Evolutionary conservation across 768 basidiomycete genomes (phyloP).

Genomic region (Phaffia tasmanica): DNA sequence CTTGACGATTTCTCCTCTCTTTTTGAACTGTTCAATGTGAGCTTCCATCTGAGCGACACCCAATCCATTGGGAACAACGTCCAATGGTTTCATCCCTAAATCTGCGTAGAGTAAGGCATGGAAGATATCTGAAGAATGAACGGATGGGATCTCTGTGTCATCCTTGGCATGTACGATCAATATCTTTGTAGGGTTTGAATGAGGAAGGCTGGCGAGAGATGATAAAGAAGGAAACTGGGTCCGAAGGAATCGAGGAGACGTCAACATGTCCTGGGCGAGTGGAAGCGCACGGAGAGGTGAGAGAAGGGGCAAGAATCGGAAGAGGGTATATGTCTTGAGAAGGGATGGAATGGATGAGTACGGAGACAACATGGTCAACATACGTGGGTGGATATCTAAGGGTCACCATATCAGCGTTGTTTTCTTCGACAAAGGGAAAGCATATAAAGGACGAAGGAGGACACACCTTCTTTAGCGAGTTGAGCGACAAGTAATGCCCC

Average conservation of each 20-base stretch:
- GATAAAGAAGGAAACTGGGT: conserved; percentile 17
- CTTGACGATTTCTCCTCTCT: not conserved
- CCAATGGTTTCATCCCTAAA: not conserved
- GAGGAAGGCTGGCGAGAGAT: conserved; percentile 4
- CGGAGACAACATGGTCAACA: conserved; percentile 16
- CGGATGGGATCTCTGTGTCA: conserved; percentile 22
- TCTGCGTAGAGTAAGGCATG: conserved; percentile 1
- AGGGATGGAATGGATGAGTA: conserved; percentile 18
- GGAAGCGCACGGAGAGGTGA: conserved; percentile 18
- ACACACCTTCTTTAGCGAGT: conserved; percentile 41
- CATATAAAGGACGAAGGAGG: not conserved
- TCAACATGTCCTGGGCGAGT: conserved; percentile 5
- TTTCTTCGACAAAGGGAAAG: not conserved
- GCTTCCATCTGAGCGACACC: conserved; percentile 10
- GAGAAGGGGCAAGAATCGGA: conserved; percentile 19
- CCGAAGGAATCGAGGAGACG: conserved; percentile 4
- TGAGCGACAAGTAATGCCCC: conserved; percentile 41
- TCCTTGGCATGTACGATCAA: conserved; percentile 18
- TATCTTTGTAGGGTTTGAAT: not conserved
- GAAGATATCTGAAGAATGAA: conserved; percentile 10
- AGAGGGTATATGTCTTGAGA: conserved; percentile 21
- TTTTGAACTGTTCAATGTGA: not conserved
- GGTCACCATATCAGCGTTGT: not conserved
- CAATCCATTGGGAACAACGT: not conserved
- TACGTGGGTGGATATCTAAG: conserved; percentile 13